Conservation (phyloP, 768 basidiomycete species). For the Xerocomus potaroensis region DNA sequence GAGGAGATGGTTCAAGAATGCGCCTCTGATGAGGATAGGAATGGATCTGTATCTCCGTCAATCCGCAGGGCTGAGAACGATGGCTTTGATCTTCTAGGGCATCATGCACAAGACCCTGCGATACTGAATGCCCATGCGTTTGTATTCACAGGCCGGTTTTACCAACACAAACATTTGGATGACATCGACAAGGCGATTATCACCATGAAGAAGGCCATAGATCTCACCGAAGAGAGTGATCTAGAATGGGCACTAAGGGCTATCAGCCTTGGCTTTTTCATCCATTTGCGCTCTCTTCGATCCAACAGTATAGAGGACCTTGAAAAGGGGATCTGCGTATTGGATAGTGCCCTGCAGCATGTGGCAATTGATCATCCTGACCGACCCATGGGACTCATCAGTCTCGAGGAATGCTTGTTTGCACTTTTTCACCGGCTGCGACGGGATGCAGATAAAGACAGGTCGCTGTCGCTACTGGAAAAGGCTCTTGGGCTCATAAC, state of each 20-base stretch:
- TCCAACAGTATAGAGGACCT: not conserved
- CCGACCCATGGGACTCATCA: not conserved
- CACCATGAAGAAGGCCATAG: not conserved
- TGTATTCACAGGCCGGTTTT: not conserved
- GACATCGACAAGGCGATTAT: not conserved
- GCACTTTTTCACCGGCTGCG: not conserved
- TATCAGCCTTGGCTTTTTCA: not conserved
- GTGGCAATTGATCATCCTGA: not conserved
- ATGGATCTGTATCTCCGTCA: not conserved
- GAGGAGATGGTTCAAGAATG: no score
- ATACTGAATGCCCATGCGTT: not conserved
- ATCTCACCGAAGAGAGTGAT: not conserved
- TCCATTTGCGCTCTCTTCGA: not conserved
- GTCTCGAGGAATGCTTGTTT: not conserved
- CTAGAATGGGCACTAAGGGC: not conserved
- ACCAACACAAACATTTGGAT: not conserved
- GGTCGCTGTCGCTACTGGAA: not conserved
- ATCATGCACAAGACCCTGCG: not conserved
- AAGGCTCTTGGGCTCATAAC: not conserved
- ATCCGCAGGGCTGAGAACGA: not conserved
- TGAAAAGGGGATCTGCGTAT: not conserved
- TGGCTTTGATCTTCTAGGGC: not conserved
- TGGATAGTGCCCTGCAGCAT: not conserved
- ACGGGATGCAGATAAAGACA: not conserved
- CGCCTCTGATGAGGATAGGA: no score